These are phyloP conservation scores for Arthroderma uncinatum DNA, from an alignment of 2,329 filamentous ascomycete species.

Conservation along the genomic window DNA sequence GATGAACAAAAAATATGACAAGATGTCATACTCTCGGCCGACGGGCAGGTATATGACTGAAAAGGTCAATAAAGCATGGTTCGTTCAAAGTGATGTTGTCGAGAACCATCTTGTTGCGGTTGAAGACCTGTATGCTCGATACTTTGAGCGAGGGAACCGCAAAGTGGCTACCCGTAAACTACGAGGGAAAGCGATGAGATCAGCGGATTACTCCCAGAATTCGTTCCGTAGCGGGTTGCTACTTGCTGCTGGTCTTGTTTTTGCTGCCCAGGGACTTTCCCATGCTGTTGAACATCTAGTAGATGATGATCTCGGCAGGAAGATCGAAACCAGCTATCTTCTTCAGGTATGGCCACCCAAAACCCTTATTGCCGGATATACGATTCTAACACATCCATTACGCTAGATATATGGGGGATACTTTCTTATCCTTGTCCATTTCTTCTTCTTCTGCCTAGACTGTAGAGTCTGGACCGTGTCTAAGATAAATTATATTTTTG, in stretches of 20 bases:
- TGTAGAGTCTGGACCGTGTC: constrained; percentile 71
- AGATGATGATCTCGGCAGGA: constrained; percentile 41
- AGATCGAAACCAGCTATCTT: constrained; percentile 53
- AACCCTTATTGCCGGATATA: not conserved
- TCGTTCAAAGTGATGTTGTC: constrained; percentile 76
- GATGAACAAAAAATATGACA: constrained; percentile 98
- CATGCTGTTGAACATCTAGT: constrained; percentile 44
- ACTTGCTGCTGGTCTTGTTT: constrained; percentile 56
- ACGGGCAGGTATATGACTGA: constrained; percentile 76
- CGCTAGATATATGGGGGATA: constrained; percentile 82
- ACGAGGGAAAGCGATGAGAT: constrained; percentile 54
- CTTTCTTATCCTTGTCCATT: constrained; percentile 69
- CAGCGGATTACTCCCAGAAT: constrained; percentile 47
- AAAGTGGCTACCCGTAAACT: constrained; percentile 86
- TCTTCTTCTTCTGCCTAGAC: constrained; percentile 73
- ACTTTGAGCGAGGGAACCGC: constrained; percentile 87
- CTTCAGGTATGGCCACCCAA: constrained; percentile 41
- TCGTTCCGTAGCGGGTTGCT: constrained; percentile 54
- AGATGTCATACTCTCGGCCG: constrained; percentile 67
- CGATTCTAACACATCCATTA: constrained; percentile 14
- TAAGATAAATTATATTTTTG: constrained; percentile 92
- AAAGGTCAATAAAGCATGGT: constrained; percentile 81
- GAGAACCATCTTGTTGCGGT: constrained; percentile 69
- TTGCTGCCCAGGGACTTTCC: constrained; percentile 54
- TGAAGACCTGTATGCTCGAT: constrained; percentile 86